Percentiles rank a stretch among this genome's conserved stretches.
phyloP scores from a whole-genome alignment of 2,329 filamentous ascomycete genomes.

The Fusarium domesticum region DNA sequence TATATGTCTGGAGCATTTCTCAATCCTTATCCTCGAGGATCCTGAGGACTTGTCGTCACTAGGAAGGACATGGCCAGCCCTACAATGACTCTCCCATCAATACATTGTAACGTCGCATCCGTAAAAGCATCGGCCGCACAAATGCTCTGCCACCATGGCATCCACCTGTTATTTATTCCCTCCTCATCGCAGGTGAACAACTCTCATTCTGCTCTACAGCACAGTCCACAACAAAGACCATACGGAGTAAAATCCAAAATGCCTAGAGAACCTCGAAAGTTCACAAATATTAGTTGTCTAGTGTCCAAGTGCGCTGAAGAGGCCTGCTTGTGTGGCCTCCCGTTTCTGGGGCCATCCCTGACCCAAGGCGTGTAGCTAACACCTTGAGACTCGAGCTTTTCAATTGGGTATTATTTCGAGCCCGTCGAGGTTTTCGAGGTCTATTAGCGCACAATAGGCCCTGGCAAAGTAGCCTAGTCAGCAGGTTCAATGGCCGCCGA shows the following conservation, averaged over 20 bases:
- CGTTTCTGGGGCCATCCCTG: slow-evolving; percentile 25
- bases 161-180: too few species aligned
- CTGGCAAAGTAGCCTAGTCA: slow-evolving; percentile 1
- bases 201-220: neutral
- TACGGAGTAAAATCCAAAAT: slow-evolving; percentile 15
- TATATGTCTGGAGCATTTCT: slow-evolving; percentile 6
- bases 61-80: too few species aligned
- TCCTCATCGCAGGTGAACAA: too few species aligned
- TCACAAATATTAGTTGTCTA: slow-evolving; percentile 10
- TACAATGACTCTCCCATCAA: too few species aligned
- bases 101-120: too few species aligned
- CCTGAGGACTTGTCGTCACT: too few species aligned
- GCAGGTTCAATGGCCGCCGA: slow-evolving; percentile 6
- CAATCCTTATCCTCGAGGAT: neutral
- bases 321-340: slow-evolving; percentile 20
- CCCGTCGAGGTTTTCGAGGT: neutral
- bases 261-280: slow-evolving; percentile 5
- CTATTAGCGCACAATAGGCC: neutral
- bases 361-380: slow-evolving; percentile 24
- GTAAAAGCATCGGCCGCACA: too few species aligned
- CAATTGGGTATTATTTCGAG: slow-evolving; percentile 2
- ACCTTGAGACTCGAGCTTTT: slow-evolving; percentile 4
- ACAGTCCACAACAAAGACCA: slow-evolving; percentile 20
- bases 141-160: too few species aligned
- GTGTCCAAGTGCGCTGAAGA: slow-evolving; percentile 22